Base-by-base conservation (phyloP, 768 basidiomycete species). In the Lentinus tigrinus region DNA sequence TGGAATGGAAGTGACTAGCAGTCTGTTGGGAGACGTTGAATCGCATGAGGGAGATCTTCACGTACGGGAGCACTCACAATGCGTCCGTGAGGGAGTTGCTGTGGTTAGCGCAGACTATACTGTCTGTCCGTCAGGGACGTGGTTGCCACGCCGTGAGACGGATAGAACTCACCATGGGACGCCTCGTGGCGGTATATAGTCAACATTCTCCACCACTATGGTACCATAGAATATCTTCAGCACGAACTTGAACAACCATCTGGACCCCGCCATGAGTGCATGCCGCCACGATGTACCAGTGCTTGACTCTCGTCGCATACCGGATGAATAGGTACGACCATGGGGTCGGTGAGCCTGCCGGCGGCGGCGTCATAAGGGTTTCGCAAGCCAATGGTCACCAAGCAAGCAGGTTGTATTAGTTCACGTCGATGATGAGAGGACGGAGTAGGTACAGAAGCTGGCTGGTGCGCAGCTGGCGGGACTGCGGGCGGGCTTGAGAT, bases 221-320 rank as follows among this genome's bases (percentile, higher is more conserved):
- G 87, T 83, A 1, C 91, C 91, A 71, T 95, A 95, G 74, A 95
- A 95, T 61, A 94, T 90, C 69, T 91, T 91, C 66, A 95, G 84
- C 2, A 93, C 91, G 63, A 94, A 87, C 63, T 82, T 82, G 70
- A 91, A 93, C 27, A 92, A 75, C 17, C 85, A 68, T 36, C 89
- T 91, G 31, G 6, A 11, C 31, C 11, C 31, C 31, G 6, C 11
- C 31, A 11, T 31, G 31, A 38, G 51, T 14, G 19, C 24, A n/a
- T 52, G 23, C 34, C 28, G 8, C 24, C 17, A 27, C 23, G 24
- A 8, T 13, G 48, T 7, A n/a, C 50, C 56, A 54, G 26, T 11
- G 38, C 14, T 27, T 36, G 6, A 50, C 51, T 8, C 31, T 46
- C 8, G 36, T 21, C 10, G 38, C 72, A 31, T 63, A 85, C 89